Evolutionary conservation across 2,329 filamentous ascomycete species (phyloP), one percentile per base, ranked within the genome.

Genomic region (Dothiorella sarmentorum): DNA sequence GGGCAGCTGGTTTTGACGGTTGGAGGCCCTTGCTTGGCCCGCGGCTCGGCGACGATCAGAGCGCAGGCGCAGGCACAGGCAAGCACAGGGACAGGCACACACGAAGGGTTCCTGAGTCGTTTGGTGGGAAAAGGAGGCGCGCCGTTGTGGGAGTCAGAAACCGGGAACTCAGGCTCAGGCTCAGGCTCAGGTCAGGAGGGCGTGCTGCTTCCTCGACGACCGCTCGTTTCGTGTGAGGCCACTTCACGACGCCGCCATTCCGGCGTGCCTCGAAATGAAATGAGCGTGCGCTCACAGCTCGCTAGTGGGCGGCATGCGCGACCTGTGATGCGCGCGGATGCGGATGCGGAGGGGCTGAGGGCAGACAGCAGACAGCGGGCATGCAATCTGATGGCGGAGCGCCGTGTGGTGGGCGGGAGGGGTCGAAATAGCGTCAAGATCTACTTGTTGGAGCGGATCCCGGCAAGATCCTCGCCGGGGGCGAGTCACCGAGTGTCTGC

Each of bases 21-120:
- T 56, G 40, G 53, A 44, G 43, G 55, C 55, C 55, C 55, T 57
- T 57, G 55, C 55, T 37, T 45, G 29, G 55, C 40, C 40, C 18
- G 55, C 55, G 42, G 42, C 42, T 55, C 51, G 37, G 51, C 38
- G 51, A 27, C 35, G 51, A 55, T 55, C 40, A 17, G 18, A 52
- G 47, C 51, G 44, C 29, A 33, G 35, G 51, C 35, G 33, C 51
- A 55, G 51, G 43, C 42, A 24, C 55, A 47, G 55, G 55, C 55
- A 58, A n/a, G n/a, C 42, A 58, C 26, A 4, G 29, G 29, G 22
- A 35, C 52, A 38, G 26, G 38, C 53, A 35, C 20, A 10, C 31
- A 13, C 29, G 3, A 11, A 37, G 33, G 13, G 49, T 40, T 20
- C 33, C 13, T 24, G 49, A 43, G 22, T 55, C 47, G 47, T 52